These are phyloP conservation scores for Pleurotus tuber-regium DNA, from an alignment of 768 basidiomycete genomes.

Conservation along the genomic window DNA sequence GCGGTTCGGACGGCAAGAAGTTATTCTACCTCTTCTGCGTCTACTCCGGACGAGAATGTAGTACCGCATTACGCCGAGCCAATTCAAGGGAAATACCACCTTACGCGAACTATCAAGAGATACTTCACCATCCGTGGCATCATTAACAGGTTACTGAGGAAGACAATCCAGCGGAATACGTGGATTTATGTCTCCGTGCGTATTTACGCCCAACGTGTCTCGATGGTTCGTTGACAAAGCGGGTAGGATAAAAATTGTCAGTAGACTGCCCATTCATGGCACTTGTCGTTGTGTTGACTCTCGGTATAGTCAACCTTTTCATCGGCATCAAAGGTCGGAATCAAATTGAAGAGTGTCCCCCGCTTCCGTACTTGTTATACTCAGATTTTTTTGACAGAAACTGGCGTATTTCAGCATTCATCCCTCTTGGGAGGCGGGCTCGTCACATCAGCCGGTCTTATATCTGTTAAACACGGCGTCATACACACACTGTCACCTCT, in stretches of 20 bases:
- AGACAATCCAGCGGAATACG: constrained; percentile 57
- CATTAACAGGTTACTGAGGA: constrained; percentile 51
- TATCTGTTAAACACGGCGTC: constrained; percentile 59
- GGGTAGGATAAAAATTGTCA: constrained; percentile 51
- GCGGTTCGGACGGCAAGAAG: constrained; percentile 16
- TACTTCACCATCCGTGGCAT: constrained; percentile 51
- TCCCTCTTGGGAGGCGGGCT: constrained; percentile 56
- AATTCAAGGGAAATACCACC: constrained; percentile 28
- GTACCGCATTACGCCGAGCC: constrained; percentile 42
- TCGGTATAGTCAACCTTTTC: constrained; percentile 52
- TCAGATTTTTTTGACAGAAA: constrained; percentile 28
- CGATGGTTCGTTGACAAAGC: not conserved
- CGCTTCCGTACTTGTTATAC: not conserved
- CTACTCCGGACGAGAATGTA: too few relatives aligned
- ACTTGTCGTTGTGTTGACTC: not conserved
- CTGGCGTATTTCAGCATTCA: constrained; percentile 66
- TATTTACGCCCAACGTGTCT: constrained; percentile 12
- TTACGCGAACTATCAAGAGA: constrained; percentile 37
- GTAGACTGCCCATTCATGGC: constrained; percentile 13
- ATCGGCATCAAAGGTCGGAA: constrained; percentile 59
- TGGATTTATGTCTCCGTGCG: constrained; percentile 70
- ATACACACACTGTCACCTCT: constrained; percentile 62
- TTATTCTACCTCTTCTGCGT: constrained; percentile 13
- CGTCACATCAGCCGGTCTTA: constrained; percentile 64
- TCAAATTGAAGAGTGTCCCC: not conserved